A percentile compares a stretch with the other conserved stretches of the same genome.
Conservation (phyloP, 2,329 filamentous ascomycete genomes). For the Knoxdaviesia capensis region DNA sequence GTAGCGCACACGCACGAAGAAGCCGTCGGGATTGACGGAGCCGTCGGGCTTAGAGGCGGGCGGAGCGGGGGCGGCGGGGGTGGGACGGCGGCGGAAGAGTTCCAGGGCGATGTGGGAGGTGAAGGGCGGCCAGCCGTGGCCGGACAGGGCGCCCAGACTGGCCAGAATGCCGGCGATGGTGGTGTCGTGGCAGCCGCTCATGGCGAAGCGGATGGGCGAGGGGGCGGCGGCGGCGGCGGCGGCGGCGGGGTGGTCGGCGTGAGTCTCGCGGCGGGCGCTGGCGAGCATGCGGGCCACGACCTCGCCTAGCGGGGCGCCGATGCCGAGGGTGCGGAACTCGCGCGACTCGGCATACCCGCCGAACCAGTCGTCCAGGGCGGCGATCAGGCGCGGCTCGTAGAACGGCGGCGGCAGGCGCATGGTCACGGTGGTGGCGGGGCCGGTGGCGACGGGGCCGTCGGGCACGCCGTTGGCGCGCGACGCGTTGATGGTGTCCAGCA, state of each 20-base stretch:
- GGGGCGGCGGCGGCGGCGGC: conserved; percentile 4
- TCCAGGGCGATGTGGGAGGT: conserved; percentile 85
- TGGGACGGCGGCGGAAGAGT: conserved; percentile 44
- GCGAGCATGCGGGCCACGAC: conserved; percentile 57
- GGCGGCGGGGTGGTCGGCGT: conserved; percentile 17
- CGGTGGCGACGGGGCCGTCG: too few species aligned
- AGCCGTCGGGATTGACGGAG: conserved; percentile 25
- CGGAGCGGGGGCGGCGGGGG: conserved; percentile 9
- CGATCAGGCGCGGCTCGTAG: conserved; percentile 54
- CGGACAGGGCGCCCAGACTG: conserved; percentile 60
- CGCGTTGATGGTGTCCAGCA: conserved; percentile 88
- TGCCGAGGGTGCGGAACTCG: conserved; percentile 80
- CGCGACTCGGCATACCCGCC: conserved; percentile 62
- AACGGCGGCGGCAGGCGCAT: conserved; percentile 68
- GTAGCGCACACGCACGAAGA: conserved; percentile 80
- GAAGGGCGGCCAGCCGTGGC: conserved; percentile 70
- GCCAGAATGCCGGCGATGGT: conserved; percentile 65
- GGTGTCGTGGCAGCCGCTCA: conserved; percentile 85
- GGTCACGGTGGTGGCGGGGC: conserved; percentile 49
- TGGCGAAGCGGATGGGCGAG: conserved; percentile 47
- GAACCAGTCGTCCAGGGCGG: conserved; percentile 75
- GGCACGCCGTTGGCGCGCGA: conserved; percentile 73
- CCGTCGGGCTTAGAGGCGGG: conserved; percentile 8
- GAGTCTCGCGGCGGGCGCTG: conserved; percentile 32
- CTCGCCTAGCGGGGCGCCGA: conserved; percentile 70